phyloP scores from a whole-genome alignment of 2,329 filamentous ascomycete genomes.

The Mycosphaerelloides madeirae region DNA sequence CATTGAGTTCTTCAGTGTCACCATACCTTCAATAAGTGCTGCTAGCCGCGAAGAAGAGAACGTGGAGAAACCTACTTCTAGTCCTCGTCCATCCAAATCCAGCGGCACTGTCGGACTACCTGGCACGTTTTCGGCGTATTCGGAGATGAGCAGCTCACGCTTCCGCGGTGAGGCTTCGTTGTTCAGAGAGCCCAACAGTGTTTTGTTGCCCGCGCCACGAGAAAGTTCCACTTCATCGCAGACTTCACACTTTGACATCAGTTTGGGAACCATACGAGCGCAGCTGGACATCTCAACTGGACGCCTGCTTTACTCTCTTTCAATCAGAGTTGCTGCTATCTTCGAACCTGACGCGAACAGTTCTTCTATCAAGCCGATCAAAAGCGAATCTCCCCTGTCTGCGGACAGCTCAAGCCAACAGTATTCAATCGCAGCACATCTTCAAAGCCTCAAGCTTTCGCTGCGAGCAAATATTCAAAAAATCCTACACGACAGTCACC shows the following conservation, averaged over 20 bases:
- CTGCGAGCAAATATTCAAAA: not conserved
- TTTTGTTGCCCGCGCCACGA: slow-evolving; percentile 2
- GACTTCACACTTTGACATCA: slow-evolving; percentile 8
- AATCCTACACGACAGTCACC: no score
- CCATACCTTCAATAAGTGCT: no score
- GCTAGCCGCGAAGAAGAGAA: no score
- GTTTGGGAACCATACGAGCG: slow-evolving; percentile 12
- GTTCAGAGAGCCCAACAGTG: slow-evolving; percentile 5
- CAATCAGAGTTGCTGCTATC: not conserved
- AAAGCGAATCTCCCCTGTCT: no score
- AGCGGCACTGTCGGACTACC: slow-evolving; percentile 32
- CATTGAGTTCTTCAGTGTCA: no score
- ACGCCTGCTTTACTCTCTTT: slow-evolving; percentile 16
- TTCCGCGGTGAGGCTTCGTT: slow-evolving; percentile 7
- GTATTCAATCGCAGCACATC: not conserved
- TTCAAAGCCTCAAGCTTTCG: slow-evolving; percentile 6
- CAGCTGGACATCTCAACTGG: slow-evolving; percentile 20
- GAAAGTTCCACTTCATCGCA: not conserved
- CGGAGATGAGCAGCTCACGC: slow-evolving; percentile 34
- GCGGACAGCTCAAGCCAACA: no score
- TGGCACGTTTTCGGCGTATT: slow-evolving; percentile 46
- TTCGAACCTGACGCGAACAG: no score
- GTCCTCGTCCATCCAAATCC: not conserved
- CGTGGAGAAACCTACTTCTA: no score
- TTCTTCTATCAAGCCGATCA: no score